A percentile compares a stretch with the other conserved stretches of the same genome.
Evolutionary conservation across 805 yeast genomes (phyloP).

Genomic region (Candida insectorum): DNA sequence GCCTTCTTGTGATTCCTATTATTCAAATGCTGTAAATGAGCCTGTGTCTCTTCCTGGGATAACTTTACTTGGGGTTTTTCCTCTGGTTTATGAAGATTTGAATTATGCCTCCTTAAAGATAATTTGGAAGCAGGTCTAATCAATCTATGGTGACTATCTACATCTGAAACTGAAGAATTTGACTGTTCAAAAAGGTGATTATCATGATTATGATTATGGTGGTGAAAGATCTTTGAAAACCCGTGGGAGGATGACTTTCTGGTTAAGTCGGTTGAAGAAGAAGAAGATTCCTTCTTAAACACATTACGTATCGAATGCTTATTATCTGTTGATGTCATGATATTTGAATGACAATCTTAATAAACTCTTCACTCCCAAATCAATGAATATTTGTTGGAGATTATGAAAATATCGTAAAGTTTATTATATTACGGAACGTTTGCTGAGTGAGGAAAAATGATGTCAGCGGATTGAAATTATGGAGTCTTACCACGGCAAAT

Average conservation of each 20-base stretch:
- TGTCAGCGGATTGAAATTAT: no score
- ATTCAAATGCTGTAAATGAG: constrained; percentile 33
- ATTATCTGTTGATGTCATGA: constrained; percentile 10
- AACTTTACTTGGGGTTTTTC: constrained; percentile 12
- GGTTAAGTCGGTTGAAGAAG: constrained; percentile 5
- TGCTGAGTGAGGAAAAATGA: no score
- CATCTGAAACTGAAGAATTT: not conserved
- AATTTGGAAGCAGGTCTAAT: constrained; percentile 18
- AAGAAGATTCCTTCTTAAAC: constrained; percentile 19
- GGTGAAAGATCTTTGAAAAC: constrained; percentile 20
- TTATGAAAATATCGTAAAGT: not conserved
- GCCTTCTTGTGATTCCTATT: constrained; percentile 19
- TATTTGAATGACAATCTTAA: not conserved
- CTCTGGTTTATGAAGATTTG: constrained; percentile 8
- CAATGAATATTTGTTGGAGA: no score
- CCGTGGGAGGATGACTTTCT: constrained; percentile 12
- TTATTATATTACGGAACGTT: not conserved
- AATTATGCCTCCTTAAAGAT: constrained; percentile 17
- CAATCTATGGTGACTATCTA: constrained; percentile 37
- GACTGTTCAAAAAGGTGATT: not conserved
- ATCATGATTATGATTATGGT: constrained; percentile 8
- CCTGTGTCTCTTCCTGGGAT: constrained; percentile 33
- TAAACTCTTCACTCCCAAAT: no score
- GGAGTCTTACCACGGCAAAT: no score
- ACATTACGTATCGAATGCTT: constrained; percentile 18